Base-by-base conservation (phyloP, 805 yeast genomes). In the Candida chauliodis region DNA sequence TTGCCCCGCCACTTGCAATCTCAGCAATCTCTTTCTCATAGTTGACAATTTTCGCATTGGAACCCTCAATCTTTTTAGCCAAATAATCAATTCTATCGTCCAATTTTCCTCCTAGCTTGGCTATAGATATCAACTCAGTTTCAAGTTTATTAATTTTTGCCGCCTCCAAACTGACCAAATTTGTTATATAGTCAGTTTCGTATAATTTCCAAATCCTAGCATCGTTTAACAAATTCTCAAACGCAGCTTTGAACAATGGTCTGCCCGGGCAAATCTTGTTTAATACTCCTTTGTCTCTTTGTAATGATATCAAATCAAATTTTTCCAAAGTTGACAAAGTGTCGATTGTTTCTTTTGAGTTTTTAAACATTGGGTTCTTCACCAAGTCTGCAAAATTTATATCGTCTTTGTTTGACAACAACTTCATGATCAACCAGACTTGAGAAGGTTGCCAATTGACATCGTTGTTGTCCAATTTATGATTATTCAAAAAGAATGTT, bases 201-300 rank as follows among this genome's bases (percentile, higher is more conserved):
- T 86, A 71, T 9, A 78, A 68, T 17, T 76, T 76, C 40, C 69
- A 74, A 5, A 84, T 60, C 13, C 71, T 68, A 11, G 64, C 51
- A 53, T 89, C 90, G 2, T 67, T 47, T 2, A 79, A 72, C 53
- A 93, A 67, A 42, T 75, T 74, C 40, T 68, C 51, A 62, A 91
- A 93, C 0, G 98, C 96, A 0, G 90, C 85, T 41, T 74, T 72
- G 58, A 69, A 89, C 16, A 93, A 63, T 2, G 99, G 98, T 50
- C 89, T 81, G 0, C 96, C 95, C 1, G 95, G 87, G 15, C 63
- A 59, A 14, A 93, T 75, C 5, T 74, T 73, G 31, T 69, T 64
- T 15, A 86, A 61, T 19, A 87, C 74, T 13, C 97, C 98, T 46
- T 85, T 82, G 29, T 81, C 84, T 43, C 88, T 74, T n/a, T 75